These are phyloP conservation scores for Backusella tuberculispora DNA, from an alignment of 192 early-diverging fungal genomes.

Conservation along the genomic window DNA sequence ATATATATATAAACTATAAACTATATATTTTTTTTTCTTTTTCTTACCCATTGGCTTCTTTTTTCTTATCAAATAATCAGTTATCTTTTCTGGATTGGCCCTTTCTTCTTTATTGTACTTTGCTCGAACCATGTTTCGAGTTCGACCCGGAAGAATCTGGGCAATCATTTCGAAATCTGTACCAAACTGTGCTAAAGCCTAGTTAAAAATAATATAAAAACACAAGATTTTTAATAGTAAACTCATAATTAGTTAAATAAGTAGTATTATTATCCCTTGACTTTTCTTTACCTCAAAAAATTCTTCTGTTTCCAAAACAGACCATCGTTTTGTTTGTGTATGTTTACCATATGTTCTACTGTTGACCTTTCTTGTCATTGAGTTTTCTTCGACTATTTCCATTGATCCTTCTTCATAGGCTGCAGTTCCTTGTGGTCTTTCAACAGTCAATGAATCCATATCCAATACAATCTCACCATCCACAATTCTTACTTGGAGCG, in stretches of 20 bases:
- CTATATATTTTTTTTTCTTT: background rate
- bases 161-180: slow-evolving; percentile 47
- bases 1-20: background rate
- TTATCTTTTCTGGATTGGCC: slow-evolving; percentile 29
- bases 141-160: slow-evolving; percentile 28
- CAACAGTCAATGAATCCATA: slow-evolving; percentile 29
- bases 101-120: slow-evolving; percentile 41
- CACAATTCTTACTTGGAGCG: slow-evolving; percentile 39
- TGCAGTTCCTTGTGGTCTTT: slow-evolving; percentile 2
- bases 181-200: slow-evolving; percentile 40
- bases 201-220: background rate
- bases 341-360: slow-evolving; percentile 32
- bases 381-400: slow-evolving; percentile 38
- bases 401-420: slow-evolving; percentile 18
- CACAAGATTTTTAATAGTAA: background rate
- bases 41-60: slow-evolving; percentile 34
- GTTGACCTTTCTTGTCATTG: slow-evolving; percentile 30
- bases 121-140: slow-evolving; percentile 32
- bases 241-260: background rate
- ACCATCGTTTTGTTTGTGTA: slow-evolving; percentile 23
- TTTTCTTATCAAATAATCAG: slow-evolving; percentile 32
- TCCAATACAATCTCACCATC: slow-evolving; percentile 44
- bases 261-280: background rate
- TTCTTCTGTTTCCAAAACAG: slow-evolving; percentile 25
- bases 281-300: slow-evolving; percentile 37